These are phyloP conservation scores for Trametes cubensis DNA, from an alignment of 768 basidiomycete species.

Conservation along the genomic window DNA sequence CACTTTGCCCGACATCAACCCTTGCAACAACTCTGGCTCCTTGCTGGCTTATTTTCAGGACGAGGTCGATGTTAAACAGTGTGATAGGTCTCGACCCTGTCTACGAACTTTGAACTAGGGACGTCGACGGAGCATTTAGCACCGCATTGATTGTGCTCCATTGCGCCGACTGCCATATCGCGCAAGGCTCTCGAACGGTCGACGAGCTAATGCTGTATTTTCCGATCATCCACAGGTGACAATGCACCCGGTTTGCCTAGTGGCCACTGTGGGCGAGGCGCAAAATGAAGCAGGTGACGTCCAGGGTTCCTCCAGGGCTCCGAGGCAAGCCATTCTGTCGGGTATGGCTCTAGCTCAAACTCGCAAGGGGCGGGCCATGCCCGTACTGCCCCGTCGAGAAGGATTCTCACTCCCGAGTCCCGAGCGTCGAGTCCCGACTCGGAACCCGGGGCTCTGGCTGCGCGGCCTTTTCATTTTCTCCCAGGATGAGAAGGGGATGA, in stretches of 20 bases:
- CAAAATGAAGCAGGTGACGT: constrained; percentile 8
- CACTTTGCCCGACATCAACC: no score
- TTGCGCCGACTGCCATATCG: background rate
- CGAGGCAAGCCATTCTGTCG: background rate
- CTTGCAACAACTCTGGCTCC: no score
- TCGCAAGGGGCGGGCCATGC: background rate
- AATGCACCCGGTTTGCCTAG: background rate
- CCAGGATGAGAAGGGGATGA: background rate
- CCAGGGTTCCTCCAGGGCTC: constrained; percentile 3
- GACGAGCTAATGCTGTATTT: background rate
- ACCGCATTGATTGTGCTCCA: background rate
- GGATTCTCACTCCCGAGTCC: no score
- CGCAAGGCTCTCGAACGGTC: constrained; percentile 6
- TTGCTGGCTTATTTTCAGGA: no score
- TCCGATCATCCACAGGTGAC: background rate
- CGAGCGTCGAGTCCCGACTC: background rate
- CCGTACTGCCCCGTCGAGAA: no score
- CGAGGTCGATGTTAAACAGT: no score
- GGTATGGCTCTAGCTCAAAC: background rate
- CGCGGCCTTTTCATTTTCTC: background rate
- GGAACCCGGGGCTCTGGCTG: background rate
- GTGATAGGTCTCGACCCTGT: no score
- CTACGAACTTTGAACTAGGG: no score
- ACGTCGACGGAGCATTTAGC: no score
- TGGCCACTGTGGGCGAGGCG: background rate